These are phyloP conservation scores for Vicia sativa DNA, from an alignment of 306 rosid species.

Conservation along the genomic window DNA sequence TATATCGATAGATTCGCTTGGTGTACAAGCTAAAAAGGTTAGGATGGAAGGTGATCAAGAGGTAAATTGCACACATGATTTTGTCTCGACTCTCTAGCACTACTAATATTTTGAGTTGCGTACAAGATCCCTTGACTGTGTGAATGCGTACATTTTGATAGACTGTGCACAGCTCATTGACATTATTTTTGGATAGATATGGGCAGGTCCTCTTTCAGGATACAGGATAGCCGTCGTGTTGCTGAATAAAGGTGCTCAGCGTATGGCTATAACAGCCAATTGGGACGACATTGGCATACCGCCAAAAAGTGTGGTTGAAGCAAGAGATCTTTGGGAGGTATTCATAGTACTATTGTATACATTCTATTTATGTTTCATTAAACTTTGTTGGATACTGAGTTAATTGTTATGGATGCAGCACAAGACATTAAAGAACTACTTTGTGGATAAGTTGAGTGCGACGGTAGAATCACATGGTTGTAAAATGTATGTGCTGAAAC, in stretches of 20 bases:
- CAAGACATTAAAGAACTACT: conserved; percentile 59
- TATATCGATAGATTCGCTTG: conserved; percentile 62
- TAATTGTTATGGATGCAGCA: conserved; percentile 58
- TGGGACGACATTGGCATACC: conserved; percentile 97
- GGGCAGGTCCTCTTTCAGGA: conserved; percentile 93
- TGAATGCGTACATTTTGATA: too few relatives aligned
- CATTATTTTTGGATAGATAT: conserved; percentile 53
- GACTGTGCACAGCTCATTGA: too few relatives aligned
- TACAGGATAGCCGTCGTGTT: conserved; percentile 70
- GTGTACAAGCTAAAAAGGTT: conserved; percentile 87
- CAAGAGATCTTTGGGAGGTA: conserved; percentile 97
- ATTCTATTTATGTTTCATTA: not conserved
- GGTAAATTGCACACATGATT: conserved; percentile 46
- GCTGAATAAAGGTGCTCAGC: conserved; percentile 63
- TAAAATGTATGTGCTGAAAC: conserved; percentile 78
- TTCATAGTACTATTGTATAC: not conserved
- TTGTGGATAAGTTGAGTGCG: conserved; percentile 64
- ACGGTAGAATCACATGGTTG: conserved; percentile 66
- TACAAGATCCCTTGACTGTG: too few relatives aligned
- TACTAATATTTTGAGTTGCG: too few relatives aligned
- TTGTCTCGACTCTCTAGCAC: not conserved
- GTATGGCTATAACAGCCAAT: conserved; percentile 47
- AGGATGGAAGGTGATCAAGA: conserved; percentile 84
- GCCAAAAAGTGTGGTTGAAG: conserved; percentile 55
- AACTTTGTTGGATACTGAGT: not conserved